A percentile compares a stretch with the other conserved stretches of the same genome.
phyloP scores from a whole-genome alignment of 73 alveolate species.

The Paramecium sexaurelia region DNA sequence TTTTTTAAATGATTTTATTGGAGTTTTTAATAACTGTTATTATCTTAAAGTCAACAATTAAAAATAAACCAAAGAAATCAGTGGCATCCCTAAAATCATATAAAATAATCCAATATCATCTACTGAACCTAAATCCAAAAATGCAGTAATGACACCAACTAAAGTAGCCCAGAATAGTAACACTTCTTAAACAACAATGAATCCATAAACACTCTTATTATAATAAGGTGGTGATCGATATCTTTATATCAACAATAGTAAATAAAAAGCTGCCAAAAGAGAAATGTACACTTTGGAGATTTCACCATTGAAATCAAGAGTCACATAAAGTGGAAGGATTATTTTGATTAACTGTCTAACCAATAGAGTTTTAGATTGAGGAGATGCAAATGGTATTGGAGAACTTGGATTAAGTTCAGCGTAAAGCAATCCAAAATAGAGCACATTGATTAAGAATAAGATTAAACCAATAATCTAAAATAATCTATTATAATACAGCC shows the following conservation, averaged over 20 bases:
- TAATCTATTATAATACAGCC: slow-evolving; percentile 8
- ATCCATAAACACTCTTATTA: slow-evolving; percentile 41
- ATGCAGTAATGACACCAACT: slow-evolving; percentile 60
- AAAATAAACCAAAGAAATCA: slow-evolving; percentile 38
- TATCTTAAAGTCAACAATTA: slow-evolving; percentile 31
- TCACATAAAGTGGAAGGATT: slow-evolving; percentile 51
- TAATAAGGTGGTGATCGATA: slow-evolving; percentile 65
- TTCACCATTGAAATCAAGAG: slow-evolving; percentile 57
- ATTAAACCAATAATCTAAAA: slow-evolving; percentile 50
- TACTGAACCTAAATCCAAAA: slow-evolving; percentile 45
- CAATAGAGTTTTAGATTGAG: slow-evolving; percentile 59
- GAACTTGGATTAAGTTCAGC: slow-evolving; percentile 64
- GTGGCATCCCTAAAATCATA: slow-evolving; percentile 65
- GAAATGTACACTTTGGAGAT: slow-evolving; percentile 56
- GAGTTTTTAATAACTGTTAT: neutral
- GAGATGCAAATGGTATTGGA: slow-evolving; percentile 61
- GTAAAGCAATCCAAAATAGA: slow-evolving; percentile 53
- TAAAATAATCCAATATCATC: slow-evolving; percentile 59
- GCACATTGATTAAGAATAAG: slow-evolving; percentile 17
- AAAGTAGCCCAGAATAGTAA: slow-evolving; percentile 61
- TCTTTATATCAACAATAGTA: slow-evolving; percentile 55
- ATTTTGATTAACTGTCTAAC: slow-evolving; percentile 40
- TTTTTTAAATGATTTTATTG: slow-evolving; percentile 49
- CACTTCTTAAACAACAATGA: slow-evolving; percentile 28
- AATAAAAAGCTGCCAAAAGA: slow-evolving; percentile 41